phyloP scores from a whole-genome alignment of 2,329 filamentous ascomycete species.

The Colletotrichum sp. region DNA sequence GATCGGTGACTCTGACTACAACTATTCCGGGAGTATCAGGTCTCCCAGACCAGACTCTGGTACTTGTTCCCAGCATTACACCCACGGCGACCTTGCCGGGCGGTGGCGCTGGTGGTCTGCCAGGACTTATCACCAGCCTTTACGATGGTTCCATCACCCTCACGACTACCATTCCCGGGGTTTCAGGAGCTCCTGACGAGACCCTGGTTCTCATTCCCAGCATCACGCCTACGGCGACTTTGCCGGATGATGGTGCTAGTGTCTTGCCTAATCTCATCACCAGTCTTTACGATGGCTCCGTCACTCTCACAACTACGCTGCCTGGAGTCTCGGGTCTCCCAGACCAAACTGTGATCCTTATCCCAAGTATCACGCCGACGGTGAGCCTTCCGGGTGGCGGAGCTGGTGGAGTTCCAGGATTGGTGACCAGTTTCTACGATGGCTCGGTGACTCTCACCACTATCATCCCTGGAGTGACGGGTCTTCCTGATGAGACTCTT shows the following conservation, averaged over 20 bases:
- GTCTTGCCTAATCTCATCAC: not conserved
- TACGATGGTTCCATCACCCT: not conserved
- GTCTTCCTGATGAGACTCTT: not conserved
- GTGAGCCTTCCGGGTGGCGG: not conserved
- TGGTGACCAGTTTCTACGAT: not conserved
- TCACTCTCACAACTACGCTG: not conserved
- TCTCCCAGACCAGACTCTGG: not conserved
- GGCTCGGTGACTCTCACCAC: not conserved
- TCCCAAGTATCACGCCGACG: not conserved
- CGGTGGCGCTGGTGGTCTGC: not conserved
- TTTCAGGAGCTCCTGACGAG: not conserved
- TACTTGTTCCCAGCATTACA: not conserved
- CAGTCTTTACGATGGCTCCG: not conserved
- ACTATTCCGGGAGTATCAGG: not conserved
- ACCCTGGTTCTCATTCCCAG: not conserved
- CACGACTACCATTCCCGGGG: not conserved
- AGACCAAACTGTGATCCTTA: not conserved
- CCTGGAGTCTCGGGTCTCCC: not conserved
- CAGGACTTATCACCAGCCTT: not conserved
- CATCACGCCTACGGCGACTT: not conserved
- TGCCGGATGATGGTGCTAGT: not conserved
- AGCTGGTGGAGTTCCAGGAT: not conserved
- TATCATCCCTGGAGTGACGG: not conserved
- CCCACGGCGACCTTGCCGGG: not conserved
- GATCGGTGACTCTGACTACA: not conserved